Percentiles rank a stretch among this genome's conserved stretches.
Conservation (phyloP, 345 rosid genomes). For the Jatropha curcas region DNA sequence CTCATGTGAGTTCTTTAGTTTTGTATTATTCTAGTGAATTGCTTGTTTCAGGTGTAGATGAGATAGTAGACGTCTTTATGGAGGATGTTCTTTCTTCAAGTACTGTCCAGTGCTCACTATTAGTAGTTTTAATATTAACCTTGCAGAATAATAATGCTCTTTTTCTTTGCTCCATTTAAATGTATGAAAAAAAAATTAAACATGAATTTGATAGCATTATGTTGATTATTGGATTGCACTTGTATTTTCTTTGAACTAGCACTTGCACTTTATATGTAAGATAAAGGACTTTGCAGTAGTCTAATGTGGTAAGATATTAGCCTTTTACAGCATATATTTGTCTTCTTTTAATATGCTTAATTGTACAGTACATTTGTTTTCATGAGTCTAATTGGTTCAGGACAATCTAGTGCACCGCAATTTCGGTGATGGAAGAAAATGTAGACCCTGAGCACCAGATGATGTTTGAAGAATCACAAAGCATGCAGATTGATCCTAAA, state of each 20-base stretch:
- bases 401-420: constrained; percentile 12
- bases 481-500: constrained; percentile 59
- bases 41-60: neutral
- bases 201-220: neutral
- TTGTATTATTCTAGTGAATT: neutral
- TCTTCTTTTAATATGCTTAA: neutral
- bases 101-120: too few species aligned
- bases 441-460: constrained; percentile 43
- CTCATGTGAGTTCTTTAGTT: neutral
- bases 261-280: too few species aligned
- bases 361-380: neutral
- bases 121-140: neutral
- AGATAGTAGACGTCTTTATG: neutral
- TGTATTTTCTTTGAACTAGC: too few species aligned
- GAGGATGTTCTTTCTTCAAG: too few species aligned
- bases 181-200: too few species aligned
- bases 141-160: neutral
- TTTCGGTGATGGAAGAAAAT: constrained; percentile 41
- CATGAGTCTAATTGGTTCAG: constrained; percentile 2
- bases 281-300: neutral
- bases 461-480: constrained; percentile 41
- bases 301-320: neutral
- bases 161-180: too few species aligned
- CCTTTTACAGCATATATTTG: neutral
- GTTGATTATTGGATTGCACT: neutral